Percentiles rank a stretch among this genome's conserved stretches.
Conservation (phyloP, 1,284 basidiomycete genomes). For the Papiliotrema laurentii region DNA sequence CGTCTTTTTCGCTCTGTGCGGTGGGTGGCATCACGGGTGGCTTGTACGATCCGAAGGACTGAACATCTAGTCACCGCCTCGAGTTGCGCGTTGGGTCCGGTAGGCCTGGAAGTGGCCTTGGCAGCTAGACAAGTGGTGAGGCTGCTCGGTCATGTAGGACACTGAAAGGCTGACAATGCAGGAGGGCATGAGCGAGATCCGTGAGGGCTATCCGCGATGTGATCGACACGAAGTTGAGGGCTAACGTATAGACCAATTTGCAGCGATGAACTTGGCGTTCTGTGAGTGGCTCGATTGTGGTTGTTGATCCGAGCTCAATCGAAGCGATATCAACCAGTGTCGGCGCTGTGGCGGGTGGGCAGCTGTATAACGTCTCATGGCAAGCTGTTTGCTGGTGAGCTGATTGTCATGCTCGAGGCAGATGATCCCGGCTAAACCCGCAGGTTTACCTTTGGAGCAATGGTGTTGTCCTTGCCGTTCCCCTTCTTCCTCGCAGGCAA, state of each 20-base stretch:
- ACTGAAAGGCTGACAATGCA: constrained; percentile 1
- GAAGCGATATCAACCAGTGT: constrained; percentile 28
- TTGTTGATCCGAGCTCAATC: background rate
- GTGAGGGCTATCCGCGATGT: constrained; percentile 10
- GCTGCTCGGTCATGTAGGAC: too few species aligned
- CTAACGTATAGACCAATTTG: constrained; percentile 30
- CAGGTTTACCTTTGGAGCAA: background rate
- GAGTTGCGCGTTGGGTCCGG: constrained; percentile 20
- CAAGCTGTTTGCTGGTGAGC: constrained; percentile 31
- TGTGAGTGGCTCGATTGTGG: constrained; percentile 13
- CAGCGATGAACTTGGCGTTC: constrained; percentile 41
- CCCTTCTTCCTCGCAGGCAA: background rate
- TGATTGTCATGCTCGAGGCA: background rate
- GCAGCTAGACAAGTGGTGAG: constrained; percentile 19
- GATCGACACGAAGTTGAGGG: background rate
- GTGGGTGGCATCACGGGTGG: constrained; percentile 50
- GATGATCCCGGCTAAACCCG: background rate
- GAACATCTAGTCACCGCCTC: constrained; percentile 13
- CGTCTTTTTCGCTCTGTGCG: constrained; percentile 56
- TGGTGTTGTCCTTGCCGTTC: background rate
- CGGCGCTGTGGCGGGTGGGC: constrained; percentile 39
- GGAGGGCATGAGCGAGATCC: constrained; percentile 41
- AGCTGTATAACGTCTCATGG: constrained; percentile 43
- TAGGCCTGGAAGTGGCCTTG: constrained; percentile 27
- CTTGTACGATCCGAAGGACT: background rate